Conservation (phyloP, 164 flowering plant genomes). For the Magnolia officinalis region DNA sequence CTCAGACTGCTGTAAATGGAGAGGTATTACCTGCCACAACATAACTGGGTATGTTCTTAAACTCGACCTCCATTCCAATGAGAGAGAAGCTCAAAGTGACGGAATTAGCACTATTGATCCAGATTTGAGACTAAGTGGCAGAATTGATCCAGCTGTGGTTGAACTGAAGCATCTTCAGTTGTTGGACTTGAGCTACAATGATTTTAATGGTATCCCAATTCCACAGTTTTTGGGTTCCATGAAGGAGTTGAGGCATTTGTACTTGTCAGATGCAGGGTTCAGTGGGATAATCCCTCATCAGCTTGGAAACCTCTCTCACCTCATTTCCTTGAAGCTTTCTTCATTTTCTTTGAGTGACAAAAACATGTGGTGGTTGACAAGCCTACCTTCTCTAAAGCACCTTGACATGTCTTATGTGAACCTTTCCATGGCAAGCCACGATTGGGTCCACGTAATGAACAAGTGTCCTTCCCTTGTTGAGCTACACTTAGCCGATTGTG, state of each 20-base stretch:
- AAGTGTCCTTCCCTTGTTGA: neutral
- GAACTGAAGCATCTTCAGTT: neutral
- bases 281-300: constrained; percentile 5
- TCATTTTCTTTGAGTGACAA: neutral
- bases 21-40: too few species aligned
- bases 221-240: constrained; percentile 7
- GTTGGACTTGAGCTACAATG: constrained; percentile 1
- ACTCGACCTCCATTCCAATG: too few species aligned
- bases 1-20: too few species aligned
- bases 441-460: constrained; percentile 1
- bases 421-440: neutral
- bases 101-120: too few species aligned
- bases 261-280: constrained; percentile 4
- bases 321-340: neutral
- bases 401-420: constrained; percentile 2
- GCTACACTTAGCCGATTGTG: neutral
- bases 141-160: neutral
- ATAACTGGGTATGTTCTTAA: too few species aligned
- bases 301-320: constrained; percentile 13
- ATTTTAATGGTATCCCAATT: neutral
- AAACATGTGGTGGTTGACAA: constrained; percentile 12
- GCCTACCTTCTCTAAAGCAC: constrained; percentile 5
- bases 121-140: neutral
- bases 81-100: too few species aligned
- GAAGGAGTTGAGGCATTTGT: constrained; percentile 2